phyloP scores from a whole-genome alignment of 352 stramenopile genomes.

The Globisporangium abappressorium region DNA sequence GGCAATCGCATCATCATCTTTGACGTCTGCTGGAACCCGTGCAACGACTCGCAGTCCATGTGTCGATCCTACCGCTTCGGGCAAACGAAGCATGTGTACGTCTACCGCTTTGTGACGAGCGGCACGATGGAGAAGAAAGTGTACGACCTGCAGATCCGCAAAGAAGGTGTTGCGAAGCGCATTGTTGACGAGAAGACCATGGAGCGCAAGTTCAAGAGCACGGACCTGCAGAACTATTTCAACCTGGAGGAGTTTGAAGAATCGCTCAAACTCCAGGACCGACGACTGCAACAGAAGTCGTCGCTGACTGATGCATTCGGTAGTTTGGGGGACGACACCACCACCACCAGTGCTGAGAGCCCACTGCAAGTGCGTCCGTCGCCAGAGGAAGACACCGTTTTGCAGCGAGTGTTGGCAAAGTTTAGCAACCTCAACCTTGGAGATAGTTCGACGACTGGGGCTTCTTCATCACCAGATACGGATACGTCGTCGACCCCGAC shows the following conservation, averaged over 20 bases:
- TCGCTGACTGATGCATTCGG: neutral
- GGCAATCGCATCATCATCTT: slow-evolving; percentile 91
- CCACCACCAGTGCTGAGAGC: slow-evolving; percentile 15
- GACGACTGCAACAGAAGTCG: neutral
- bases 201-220: slow-evolving; percentile 78
- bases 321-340: neutral
- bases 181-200: slow-evolving; percentile 88
- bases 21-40: slow-evolving; percentile 91
- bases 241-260: slow-evolving; percentile 78
- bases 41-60: slow-evolving; percentile 91
- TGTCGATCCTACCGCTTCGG: slow-evolving; percentile 92
- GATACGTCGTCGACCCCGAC: neutral
- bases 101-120: slow-evolving; percentile 91
- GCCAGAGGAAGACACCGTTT: slow-evolving; percentile 48
- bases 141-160: slow-evolving; percentile 88
- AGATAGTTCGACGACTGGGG: neutral
- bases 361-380: neutral
- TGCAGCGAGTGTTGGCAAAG: slow-evolving; percentile 46
- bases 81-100: slow-evolving; percentile 89
- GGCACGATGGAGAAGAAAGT: slow-evolving; percentile 94
- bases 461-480: neutral
- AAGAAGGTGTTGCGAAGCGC: slow-evolving; percentile 86
- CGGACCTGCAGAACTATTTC: slow-evolving; percentile 86
- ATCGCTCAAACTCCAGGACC: slow-evolving; percentile 42
- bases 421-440: slow-evolving; percentile 23